Conservation (phyloP, 768 basidiomycete genomes). For the Naematelia encephala region DNA sequence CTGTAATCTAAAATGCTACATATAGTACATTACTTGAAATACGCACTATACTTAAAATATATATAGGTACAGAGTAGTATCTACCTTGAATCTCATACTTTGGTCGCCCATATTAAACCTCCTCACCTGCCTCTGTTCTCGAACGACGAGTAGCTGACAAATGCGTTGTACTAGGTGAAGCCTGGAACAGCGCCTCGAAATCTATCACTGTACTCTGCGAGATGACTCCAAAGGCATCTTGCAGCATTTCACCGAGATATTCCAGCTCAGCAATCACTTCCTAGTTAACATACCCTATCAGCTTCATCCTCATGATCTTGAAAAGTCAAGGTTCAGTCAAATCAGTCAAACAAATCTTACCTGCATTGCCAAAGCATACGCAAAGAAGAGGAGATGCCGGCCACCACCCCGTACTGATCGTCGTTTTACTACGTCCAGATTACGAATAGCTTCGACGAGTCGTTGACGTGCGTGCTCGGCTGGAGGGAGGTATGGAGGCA, state of each 20-base stretch:
- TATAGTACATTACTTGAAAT: too few species aligned
- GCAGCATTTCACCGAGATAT: conserved; percentile 70
- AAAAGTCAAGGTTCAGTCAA: background rate
- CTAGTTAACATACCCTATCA: conserved; percentile 42
- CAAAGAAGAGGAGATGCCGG: conserved; percentile 80
- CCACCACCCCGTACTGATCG: conserved; percentile 75
- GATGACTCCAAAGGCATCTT: conserved; percentile 89
- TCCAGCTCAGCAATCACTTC: conserved; percentile 89
- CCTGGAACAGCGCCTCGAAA: conserved; percentile 72
- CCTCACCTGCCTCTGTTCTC: background rate
- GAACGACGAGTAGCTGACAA: background rate
- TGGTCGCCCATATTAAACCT: too few species aligned
- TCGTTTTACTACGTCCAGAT: conserved; percentile 80
- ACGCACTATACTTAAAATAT: too few species aligned
- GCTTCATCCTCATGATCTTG: background rate
- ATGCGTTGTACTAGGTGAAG: too few species aligned
- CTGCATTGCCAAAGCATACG: conserved; percentile 86
- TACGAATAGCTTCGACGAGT: conserved; percentile 77
- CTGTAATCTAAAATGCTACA: too few species aligned
- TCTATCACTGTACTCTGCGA: conserved; percentile 68
- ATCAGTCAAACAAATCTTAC: conserved; percentile 30
- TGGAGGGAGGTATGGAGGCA: conserved; percentile 95
- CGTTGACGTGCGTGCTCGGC: conserved; percentile 78
- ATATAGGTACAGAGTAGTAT: too few species aligned
- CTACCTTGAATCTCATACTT: too few species aligned